Base-by-base conservation (phyloP, 352 stramenopile genomes). In the Phytophthora tubulina region DNA sequence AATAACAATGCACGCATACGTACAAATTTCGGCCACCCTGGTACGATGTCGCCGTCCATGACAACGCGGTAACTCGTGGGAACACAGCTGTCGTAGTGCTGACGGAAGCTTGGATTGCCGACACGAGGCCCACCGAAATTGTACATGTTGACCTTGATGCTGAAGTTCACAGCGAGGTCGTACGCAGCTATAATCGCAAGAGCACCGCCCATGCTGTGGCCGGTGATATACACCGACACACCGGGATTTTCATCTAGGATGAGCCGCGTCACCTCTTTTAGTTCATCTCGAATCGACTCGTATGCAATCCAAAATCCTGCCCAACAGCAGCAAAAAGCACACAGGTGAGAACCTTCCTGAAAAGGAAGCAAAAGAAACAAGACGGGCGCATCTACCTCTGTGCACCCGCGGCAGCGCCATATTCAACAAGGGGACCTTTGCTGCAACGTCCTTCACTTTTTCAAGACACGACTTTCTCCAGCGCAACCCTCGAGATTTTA, bases 131-230 rank as follows among this genome's bases (percentile, higher is more conserved):
- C 86, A 21, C 91, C 91, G 58, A 97, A 97, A 72, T 94, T 97
- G 72, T 96, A 97, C 90, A 97, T 96, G 67, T 78, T 86, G 55
- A 97, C 83, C 69, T 88, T 83, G 77, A 94, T 93, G 68, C 72
- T 93, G 66, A 94, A 93, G 71, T 94, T 93, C 53, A 93, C 84
- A 3, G 88, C 87, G 15, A 95, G 75, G 63, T 97, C 90, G 65
- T 96, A 96, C 4, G 89, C 90, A 32, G 86, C 90, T 15, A 98
- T 73, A 13, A 97, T 89, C 0, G 96, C 93, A 30, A 99, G 76
- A 4, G 92, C 91, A 10, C 92, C 96, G 21, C 96, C 96, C 70
- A 98, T 90, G 52, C 86, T 97, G 75, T 99, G 95, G 0, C 96
- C 96, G 10, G 93, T 97, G 10, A 98, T 73, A 69, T 97, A 98